Evolutionary conservation across 2,329 filamentous ascomycete genomes (phyloP).

Genomic region (Aspergillus fumigatus): DNA sequence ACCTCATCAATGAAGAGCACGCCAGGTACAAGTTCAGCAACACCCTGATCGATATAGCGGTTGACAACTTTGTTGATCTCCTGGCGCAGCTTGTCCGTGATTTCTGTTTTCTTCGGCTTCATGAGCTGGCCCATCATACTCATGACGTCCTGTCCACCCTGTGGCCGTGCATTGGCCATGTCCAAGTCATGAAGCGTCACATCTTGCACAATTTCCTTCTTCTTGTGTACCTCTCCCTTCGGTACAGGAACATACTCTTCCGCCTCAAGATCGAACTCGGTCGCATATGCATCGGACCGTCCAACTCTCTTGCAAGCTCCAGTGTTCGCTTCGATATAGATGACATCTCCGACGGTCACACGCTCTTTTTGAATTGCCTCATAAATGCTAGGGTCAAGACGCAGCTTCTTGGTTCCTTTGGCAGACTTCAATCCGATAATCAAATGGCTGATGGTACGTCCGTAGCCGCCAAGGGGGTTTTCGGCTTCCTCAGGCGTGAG

Average conservation of each 20-base stretch:
- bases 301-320: conserved; percentile 97
- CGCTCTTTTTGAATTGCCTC: conserved; percentile 98
- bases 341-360: conserved; percentile 91
- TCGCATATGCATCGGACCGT: conserved; percentile 92
- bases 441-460: conserved; percentile 93
- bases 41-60: conserved; percentile 97
- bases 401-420: conserved; percentile 95
- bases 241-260: conserved; percentile 99
- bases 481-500: conserved; percentile 96
- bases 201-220: conserved; percentile 99
- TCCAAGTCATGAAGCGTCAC: conserved; percentile 96
- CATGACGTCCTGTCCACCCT: conserved; percentile 99
- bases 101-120: conserved; percentile 99
- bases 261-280: conserved; percentile 96
- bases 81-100: conserved; percentile 89
- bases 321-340: conserved; percentile 99
- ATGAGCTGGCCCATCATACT: conserved; percentile 99
- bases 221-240: conserved; percentile 99
- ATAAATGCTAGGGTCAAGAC: conserved; percentile 96
- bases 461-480: conserved; percentile 94
- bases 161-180: conserved; percentile 88
- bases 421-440: conserved; percentile 92
- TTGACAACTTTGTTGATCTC: conserved; percentile 99
- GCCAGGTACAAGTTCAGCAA: conserved; percentile 95
- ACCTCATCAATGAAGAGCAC: conserved; percentile 99